These are phyloP conservation scores for Cladophialophora bantiana DNA, from an alignment of 2,329 filamentous ascomycete genomes.

Conservation along the genomic window DNA sequence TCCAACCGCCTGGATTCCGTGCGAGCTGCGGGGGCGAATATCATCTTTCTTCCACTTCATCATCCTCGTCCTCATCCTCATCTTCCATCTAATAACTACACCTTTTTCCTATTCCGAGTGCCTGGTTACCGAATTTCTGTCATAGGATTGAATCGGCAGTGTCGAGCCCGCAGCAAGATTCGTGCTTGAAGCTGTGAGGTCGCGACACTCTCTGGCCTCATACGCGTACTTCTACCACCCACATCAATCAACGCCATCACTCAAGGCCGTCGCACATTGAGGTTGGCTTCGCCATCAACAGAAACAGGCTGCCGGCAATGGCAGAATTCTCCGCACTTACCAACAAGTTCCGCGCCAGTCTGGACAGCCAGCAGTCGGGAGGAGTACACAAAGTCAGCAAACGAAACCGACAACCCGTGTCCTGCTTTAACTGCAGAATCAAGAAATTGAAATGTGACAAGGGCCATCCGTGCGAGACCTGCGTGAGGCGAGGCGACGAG, in stretches of 20 bases:
- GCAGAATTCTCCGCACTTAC: constrained; percentile 37
- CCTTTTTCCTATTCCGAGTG: background rate
- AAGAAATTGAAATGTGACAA: constrained; percentile 54
- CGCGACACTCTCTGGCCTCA: background rate
- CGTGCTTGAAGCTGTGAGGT: background rate
- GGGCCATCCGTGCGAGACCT: constrained; percentile 50
- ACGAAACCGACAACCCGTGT: constrained; percentile 88
- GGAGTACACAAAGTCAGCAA: constrained; percentile 68
- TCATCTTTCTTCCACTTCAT: background rate
- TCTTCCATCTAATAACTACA: background rate
- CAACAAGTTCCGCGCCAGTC: constrained; percentile 58
- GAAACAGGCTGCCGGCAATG: constrained; percentile 15
- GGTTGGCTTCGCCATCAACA: background rate
- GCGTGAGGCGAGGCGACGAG: constrained; percentile 77
- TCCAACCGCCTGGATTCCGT: background rate
- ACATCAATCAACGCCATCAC: background rate
- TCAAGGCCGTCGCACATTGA: background rate
- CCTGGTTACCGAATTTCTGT: background rate
- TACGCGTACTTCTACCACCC: background rate
- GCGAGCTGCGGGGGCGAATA: background rate
- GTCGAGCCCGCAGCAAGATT: background rate
- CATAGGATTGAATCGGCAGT: background rate
- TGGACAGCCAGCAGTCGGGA: constrained; percentile 64
- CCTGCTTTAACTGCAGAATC: constrained; percentile 47
- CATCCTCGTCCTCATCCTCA: background rate